Base-by-base conservation (phyloP, 306 rosid genomes). In the Fragaria nilgerrensis region DNA sequence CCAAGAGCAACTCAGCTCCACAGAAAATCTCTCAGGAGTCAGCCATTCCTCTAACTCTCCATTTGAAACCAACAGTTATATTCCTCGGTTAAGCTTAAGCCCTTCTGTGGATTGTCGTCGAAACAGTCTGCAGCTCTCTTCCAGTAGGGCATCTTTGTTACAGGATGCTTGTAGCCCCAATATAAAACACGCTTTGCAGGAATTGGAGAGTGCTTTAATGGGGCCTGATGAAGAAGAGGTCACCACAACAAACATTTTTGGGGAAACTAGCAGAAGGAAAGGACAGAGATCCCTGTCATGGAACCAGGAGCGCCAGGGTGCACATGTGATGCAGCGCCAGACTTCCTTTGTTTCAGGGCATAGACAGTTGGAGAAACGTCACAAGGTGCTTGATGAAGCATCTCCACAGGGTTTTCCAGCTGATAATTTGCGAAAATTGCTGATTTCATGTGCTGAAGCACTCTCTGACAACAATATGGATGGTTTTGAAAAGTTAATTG, bases 181-280 rank as follows among this genome's bases (percentile, higher is more conserved):
- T 75, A 82, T 92, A 56, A 79, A 80, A 65, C 81, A 82, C 53
- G 84, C 84, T 2, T 80, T 96, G 86, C 86, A 87, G 73, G 89
- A 91, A 72, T 77, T 95, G 74, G 98, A 95, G 89, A 83, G 88
- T 77, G 94, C 86, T 80, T 78, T 96, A 74, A 96, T 96, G 99
- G 96, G 89, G 52, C 94, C 97, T 1, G 97, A 88, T 41, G 83
- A 81, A 36, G 86, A 90, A 64, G 87, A 90, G 41, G 79, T 76
- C 75, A 80, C 83, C 55, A 53, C 87, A 32, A 81, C 82, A 64
- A 27, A 85, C 75, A 85, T 84, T n/a, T 76, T 79, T 16, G 86
- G 83, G 17, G 89, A 82, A 49, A 84, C 82, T 72, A 78, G 73
- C 68, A 66, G 76, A 77, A 80, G 77, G 22, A 77, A 77, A 37